phyloP scores from a whole-genome alignment of 164 flowering plant species.

The Vitis cinerea region DNA sequence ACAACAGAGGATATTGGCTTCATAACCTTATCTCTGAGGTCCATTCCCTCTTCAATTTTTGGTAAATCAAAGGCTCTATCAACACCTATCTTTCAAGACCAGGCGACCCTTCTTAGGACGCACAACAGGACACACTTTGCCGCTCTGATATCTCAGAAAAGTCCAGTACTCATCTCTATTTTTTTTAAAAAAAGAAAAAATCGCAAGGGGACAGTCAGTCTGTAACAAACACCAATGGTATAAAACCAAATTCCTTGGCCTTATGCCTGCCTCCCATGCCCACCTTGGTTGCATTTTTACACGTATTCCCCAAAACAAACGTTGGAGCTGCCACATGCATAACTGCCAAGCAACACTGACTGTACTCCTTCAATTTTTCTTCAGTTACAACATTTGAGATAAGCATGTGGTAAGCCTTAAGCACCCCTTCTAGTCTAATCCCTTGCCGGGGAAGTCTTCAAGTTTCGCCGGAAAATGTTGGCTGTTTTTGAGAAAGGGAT shows the following conservation, averaged over 20 bases:
- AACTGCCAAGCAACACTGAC: not conserved
- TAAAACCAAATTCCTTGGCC: not conserved
- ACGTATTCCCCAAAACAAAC: conserved; percentile 6
- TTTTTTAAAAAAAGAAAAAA: not conserved
- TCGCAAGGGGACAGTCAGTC: too few relatives aligned
- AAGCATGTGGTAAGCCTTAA: too few relatives aligned
- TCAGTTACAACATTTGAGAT: not conserved
- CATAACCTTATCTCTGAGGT: too few relatives aligned
- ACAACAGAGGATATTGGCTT: too few relatives aligned
- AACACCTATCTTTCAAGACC: too few relatives aligned
- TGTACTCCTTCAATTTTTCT: not conserved
- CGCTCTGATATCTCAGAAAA: too few relatives aligned
- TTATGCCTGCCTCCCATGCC: not conserved
- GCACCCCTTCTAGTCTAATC: not conserved
- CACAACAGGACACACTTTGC: too few relatives aligned
- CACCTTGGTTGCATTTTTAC: not conserved
- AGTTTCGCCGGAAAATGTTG: conserved; percentile 35
- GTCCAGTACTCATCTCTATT: too few relatives aligned
- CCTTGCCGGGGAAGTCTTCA: not conserved
- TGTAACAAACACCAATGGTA: too few relatives aligned
- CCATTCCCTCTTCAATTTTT: too few relatives aligned
- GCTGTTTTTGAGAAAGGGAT: conserved; percentile 42
- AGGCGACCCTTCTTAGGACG: too few relatives aligned
- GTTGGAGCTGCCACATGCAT: conserved; percentile 12
- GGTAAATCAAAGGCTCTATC: too few relatives aligned